Conservation (phyloP, 2,329 filamentous ascomycete genomes). For the Knufia petricola region DNA sequence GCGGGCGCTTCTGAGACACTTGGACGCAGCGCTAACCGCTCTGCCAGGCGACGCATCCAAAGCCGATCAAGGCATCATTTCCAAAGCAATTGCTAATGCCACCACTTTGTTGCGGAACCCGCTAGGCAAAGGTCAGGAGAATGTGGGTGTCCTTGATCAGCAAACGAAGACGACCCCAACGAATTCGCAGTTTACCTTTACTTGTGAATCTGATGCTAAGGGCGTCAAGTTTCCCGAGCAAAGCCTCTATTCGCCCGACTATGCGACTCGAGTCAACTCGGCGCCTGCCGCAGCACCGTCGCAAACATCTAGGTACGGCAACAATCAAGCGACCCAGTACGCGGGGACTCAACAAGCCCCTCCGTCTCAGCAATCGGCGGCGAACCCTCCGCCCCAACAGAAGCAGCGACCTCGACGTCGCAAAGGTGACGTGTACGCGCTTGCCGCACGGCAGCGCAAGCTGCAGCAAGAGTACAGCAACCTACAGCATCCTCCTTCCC, state of each 20-base stretch:
- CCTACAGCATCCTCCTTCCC: conserved; percentile 58
- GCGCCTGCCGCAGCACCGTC: conserved; percentile 18
- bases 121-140: conserved; percentile 58
- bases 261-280: conserved; percentile 16
- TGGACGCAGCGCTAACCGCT: conserved; percentile 5
- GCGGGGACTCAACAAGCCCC: conserved; percentile 35
- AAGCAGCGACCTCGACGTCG: conserved; percentile 57
- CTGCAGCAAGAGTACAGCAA: conserved; percentile 69
- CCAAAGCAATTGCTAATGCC: conserved; percentile 80
- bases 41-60: conserved; percentile 34
- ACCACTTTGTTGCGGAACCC: conserved; percentile 53
- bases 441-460: conserved; percentile 68
- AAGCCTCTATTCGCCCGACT: conserved; percentile 30
- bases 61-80: conserved; percentile 71
- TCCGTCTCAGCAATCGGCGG: conserved; percentile 18
- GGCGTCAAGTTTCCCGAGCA: conserved; percentile 65
- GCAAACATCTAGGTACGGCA: conserved; percentile 36
- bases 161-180: conserved; percentile 57
- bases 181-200: conserved; percentile 91
- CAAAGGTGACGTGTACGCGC: conserved; percentile 59
- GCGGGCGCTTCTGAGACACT: not conserved
- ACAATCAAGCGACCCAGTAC: conserved; percentile 48
- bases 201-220: conserved; percentile 81
- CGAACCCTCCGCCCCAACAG: conserved; percentile 33
- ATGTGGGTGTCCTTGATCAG: conserved; percentile 67